phyloP scores from a whole-genome alignment of 176 grass and related monocot genomes.

The Canna indica region DNA sequence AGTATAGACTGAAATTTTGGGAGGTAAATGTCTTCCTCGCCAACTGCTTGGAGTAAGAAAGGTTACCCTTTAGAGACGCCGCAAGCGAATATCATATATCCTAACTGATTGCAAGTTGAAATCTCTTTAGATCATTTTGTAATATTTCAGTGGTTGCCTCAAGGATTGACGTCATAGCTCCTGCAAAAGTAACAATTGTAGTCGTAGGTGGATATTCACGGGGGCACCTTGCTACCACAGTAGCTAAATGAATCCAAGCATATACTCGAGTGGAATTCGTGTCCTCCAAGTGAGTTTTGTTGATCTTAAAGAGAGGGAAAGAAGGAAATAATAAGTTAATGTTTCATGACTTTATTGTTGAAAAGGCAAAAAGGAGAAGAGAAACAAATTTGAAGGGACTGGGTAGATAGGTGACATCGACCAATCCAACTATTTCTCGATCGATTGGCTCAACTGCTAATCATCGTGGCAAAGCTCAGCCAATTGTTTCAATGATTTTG shows the following conservation, averaged over 20 bases:
- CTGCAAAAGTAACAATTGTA: neutral
- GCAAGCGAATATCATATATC: neutral
- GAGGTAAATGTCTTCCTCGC: neutral
- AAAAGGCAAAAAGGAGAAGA: too few relatives aligned
- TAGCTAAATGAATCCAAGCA: slow-evolving; percentile 14
- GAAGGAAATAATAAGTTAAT: too few relatives aligned
- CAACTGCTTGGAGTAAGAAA: neutral
- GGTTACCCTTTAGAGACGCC: neutral
- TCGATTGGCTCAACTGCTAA: too few relatives aligned
- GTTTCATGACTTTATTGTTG: too few relatives aligned
- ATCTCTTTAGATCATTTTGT: neutral
- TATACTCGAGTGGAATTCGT: slow-evolving; percentile 11
- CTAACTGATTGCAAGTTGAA: neutral
- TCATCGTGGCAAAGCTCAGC: too few relatives aligned
- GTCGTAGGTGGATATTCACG: neutral
- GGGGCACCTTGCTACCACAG: neutral
- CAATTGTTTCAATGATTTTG: too few relatives aligned
- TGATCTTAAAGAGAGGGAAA: too few relatives aligned
- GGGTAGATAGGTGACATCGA: too few relatives aligned
- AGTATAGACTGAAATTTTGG: neutral
- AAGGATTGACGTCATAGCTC: neutral
- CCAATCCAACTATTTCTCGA: too few relatives aligned
- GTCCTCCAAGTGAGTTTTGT: too few relatives aligned
- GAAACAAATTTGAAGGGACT: too few relatives aligned
- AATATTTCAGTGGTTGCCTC: neutral